phyloP scores from a whole-genome alignment of 1,284 basidiomycete species.

The Sutorius eximius region DNA sequence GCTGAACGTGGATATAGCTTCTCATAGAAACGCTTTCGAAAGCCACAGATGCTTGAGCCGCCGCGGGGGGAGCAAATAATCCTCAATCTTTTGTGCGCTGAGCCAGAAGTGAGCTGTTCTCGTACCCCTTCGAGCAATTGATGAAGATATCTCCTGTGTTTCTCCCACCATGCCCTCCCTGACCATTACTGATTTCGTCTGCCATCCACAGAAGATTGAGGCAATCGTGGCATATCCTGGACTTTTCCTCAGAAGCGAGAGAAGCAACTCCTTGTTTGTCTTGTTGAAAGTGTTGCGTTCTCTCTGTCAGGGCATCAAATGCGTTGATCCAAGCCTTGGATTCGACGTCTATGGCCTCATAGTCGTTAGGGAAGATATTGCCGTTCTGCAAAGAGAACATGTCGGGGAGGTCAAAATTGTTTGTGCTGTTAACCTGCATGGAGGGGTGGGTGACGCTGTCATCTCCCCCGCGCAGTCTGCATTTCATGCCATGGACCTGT shows the following conservation, averaged over 20 bases:
- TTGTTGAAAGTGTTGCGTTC: slow-evolving; percentile 58
- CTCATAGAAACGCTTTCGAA: slow-evolving; percentile 48
- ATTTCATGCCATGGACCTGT: slow-evolving; percentile 17
- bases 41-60: slow-evolving; percentile 39
- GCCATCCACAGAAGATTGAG: slow-evolving; percentile 67
- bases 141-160: slow-evolving; percentile 54
- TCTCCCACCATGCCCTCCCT: slow-evolving; percentile 54
- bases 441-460: neutral
- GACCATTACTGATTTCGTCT: slow-evolving; percentile 71
- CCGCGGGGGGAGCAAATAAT: neutral
- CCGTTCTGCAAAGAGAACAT: slow-evolving; percentile 10
- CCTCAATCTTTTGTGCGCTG: slow-evolving; percentile 63
- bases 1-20: slow-evolving; percentile 44
- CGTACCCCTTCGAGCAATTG: slow-evolving; percentile 53
- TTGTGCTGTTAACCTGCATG: slow-evolving; percentile 1
- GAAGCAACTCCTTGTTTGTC: slow-evolving; percentile 59
- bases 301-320: slow-evolving; percentile 58
- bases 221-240: slow-evolving; percentile 63
- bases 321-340: slow-evolving; percentile 64
- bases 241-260: slow-evolving; percentile 56
- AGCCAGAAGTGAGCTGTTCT: slow-evolving; percentile 53
- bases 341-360: slow-evolving; percentile 37
- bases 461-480: neutral
- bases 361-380: slow-evolving; percentile 7
- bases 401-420: slow-evolving; percentile 14